These are phyloP conservation scores for Coemansia sp. DNA, from an alignment of 192 early-diverging fungal genomes.

Conservation along the genomic window DNA sequence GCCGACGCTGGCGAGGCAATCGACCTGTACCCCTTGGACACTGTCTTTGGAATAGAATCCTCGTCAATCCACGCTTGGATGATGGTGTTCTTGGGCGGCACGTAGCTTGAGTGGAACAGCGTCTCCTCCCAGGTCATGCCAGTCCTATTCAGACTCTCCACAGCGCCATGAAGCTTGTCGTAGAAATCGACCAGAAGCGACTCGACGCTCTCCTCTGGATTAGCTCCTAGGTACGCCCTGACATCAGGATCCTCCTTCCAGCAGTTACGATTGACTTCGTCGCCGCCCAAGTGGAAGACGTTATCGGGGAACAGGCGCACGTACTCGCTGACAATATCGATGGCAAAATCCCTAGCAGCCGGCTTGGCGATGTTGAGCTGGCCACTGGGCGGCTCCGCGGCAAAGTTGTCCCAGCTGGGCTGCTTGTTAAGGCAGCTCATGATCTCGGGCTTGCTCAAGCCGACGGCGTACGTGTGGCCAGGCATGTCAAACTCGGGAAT, in stretches of 20 bases:
- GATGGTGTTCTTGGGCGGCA: conserved; percentile 66
- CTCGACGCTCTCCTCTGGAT: conserved; percentile 40
- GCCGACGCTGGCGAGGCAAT: conserved; percentile 66
- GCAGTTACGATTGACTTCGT: conserved; percentile 77
- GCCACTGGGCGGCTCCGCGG: conserved; percentile 78
- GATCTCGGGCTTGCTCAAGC: conserved; percentile 60
- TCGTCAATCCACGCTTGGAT: conserved; percentile 76
- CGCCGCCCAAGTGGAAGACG: conserved; percentile 76
- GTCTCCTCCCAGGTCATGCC: conserved; percentile 85
- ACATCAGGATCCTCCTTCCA: conserved; percentile 63
- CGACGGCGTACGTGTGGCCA: conserved; percentile 68
- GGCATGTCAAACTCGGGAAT: conserved; percentile 94
- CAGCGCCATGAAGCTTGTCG: conserved; percentile 59
- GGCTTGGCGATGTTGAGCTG: conserved; percentile 76
- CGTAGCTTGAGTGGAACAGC: conserved; percentile 60
- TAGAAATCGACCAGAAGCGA: conserved; percentile 59
- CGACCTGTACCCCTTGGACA: conserved; percentile 67
- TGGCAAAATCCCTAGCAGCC: conserved; percentile 68
- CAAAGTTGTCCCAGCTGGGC: conserved; percentile 66
- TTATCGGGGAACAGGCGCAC: conserved; percentile 70
- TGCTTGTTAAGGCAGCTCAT: conserved; percentile 65
- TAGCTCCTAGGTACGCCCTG: conserved; percentile 36
- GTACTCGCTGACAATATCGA: conserved; percentile 70
- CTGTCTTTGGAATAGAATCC: conserved; percentile 60
- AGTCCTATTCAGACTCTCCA: conserved; percentile 58